A percentile compares a stretch with the other conserved stretches of the same genome.
Conservation (phyloP, 768 basidiomycete species). For the Termitomyces sp. region DNA sequence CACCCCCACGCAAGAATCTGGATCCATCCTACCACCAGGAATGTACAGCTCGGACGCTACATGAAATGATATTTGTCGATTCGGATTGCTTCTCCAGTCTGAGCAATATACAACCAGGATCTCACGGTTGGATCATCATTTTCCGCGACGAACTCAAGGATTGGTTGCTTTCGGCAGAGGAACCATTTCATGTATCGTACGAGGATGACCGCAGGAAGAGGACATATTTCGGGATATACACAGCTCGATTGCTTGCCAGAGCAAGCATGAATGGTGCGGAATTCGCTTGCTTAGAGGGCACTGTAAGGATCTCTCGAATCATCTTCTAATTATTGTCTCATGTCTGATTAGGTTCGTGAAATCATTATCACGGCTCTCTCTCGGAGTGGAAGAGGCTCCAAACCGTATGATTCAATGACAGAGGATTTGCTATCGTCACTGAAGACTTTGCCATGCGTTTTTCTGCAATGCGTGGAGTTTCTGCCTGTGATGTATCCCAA, state of each 20-base stretch:
- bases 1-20: conserved; percentile 1
- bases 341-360: conserved; percentile 4
- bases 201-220: not conserved
- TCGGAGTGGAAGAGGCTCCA: conserved; percentile 4
- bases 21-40: not conserved
- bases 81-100: conserved; percentile 11
- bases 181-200: conserved; percentile 10
- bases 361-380: conserved; percentile 7
- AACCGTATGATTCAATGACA: not conserved
- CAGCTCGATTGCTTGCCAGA: conserved; percentile 3
- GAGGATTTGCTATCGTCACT: conserved; percentile 1
- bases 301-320: not conserved
- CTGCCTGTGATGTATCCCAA: not conserved
- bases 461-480: conserved; percentile 8
- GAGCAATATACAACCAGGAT: conserved; percentile 7
- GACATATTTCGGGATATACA: conserved; percentile 10
- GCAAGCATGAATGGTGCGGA: conserved; percentile 14
- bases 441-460: conserved; percentile 5
- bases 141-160: conserved; percentile 13
- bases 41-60: not conserved
- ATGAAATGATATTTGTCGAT: conserved; percentile 10
- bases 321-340: not conserved
- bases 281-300: not conserved
- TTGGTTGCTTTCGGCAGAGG: conserved; percentile 7
- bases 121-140: conserved; percentile 12